These are phyloP conservation scores for Hamamelis virginiana DNA, from an alignment of 164 flowering plant species.

Conservation along the genomic window DNA sequence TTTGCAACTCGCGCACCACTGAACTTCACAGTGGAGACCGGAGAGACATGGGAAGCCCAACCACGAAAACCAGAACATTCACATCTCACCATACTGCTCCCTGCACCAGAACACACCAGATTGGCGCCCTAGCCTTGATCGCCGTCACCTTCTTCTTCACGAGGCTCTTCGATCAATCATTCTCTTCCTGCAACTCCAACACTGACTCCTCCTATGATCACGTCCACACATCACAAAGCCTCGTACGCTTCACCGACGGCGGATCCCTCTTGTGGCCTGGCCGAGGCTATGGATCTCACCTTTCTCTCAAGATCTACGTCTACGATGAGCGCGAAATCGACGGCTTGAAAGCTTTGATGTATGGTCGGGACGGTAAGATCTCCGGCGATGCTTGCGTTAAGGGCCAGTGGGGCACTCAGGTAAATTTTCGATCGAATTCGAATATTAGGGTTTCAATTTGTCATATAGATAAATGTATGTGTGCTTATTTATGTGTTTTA, in stretches of 20 bases:
- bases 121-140: conserved; percentile 65
- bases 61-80: conserved; percentile 22
- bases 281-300: conserved; percentile 59
- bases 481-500: too few species aligned
- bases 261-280: conserved; percentile 54
- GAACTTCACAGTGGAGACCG: too few species aligned
- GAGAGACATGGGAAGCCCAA: conserved; percentile 22
- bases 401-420: conserved; percentile 99
- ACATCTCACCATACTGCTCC: conserved; percentile 22
- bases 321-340: conserved; percentile 85
- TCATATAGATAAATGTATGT: too few species aligned
- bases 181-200: conserved; percentile 14
- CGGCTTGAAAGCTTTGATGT: conserved; percentile 65
- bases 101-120: conserved; percentile 79
- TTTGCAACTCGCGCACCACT: too few species aligned
- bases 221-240: not conserved
- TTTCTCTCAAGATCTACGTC: conserved; percentile 76
- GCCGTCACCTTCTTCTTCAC: conserved; percentile 74
- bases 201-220: not conserved
- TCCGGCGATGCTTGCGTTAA: conserved; percentile 52
- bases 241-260: conserved; percentile 18
- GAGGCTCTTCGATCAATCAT: conserved; percentile 48
- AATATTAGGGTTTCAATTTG: not conserved
- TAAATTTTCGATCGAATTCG: conserved; percentile 15
- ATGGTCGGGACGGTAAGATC: conserved; percentile 71